Conservation (phyloP, 73 alveolate genomes). For the Tetrahymena elliotti region DNA sequence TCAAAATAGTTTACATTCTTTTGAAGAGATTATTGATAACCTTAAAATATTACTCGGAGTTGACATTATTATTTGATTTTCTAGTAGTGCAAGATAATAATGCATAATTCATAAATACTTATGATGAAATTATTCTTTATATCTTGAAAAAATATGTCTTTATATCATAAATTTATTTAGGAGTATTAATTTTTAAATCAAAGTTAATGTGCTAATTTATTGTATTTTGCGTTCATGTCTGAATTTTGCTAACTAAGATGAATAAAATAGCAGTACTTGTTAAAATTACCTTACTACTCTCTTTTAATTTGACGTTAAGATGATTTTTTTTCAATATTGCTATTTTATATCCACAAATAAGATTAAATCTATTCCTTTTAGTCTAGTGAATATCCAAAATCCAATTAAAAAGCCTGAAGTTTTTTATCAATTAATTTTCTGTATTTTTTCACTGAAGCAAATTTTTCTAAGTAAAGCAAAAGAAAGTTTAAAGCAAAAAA, state of each 20-base stretch:
- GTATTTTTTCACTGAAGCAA: background rate
- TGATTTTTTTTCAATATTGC: background rate
- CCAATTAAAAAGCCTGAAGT: no score
- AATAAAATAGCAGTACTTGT: no score
- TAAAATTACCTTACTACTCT: background rate
- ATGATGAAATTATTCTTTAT: no score
- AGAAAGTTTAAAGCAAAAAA: background rate
- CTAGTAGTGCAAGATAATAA: no score
- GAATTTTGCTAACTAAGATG: no score
- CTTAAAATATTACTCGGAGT: background rate
- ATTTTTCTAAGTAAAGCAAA: no score
- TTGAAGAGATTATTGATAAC: background rate
- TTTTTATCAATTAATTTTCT: no score
- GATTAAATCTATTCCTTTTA: background rate
- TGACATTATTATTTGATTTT: background rate
- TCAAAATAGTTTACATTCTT: background rate
- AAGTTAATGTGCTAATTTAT: no score
- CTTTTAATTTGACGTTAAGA: background rate
- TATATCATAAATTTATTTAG: no score
- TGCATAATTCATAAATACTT: background rate
- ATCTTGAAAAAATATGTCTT: no score
- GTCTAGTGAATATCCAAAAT: background rate
- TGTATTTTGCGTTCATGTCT: no score
- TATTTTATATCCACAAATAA: background rate
- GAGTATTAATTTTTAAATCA: no score